phyloP scores from a whole-genome alignment of 768 basidiomycete species.

The Lactifluus echinatus region DNA sequence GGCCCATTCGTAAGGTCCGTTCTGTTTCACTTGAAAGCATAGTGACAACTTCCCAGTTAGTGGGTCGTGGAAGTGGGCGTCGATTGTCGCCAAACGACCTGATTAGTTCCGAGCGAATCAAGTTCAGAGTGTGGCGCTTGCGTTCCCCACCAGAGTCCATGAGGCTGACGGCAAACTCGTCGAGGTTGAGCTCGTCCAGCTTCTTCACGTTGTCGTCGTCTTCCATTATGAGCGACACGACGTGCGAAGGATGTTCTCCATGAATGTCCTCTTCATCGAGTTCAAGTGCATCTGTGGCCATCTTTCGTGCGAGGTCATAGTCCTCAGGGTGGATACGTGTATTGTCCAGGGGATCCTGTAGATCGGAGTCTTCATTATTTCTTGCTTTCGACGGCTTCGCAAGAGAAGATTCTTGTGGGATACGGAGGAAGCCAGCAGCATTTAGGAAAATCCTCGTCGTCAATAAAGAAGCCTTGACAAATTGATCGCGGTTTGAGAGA shows the following conservation, averaged over 20 bases:
- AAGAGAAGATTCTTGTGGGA: conserved; percentile 58
- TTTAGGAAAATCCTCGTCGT: conserved; percentile 89
- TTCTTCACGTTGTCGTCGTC: conserved; percentile 73
- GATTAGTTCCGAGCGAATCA: conserved; percentile 81
- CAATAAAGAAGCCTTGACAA: conserved; percentile 71
- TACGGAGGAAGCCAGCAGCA: conserved; percentile 84
- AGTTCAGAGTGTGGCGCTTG: conserved; percentile 83
- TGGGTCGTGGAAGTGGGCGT: conserved; percentile 50
- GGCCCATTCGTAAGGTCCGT: conserved; percentile 64
- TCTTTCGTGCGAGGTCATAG: conserved; percentile 95
- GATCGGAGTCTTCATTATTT: conserved; percentile 53
- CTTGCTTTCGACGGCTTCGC: conserved; percentile 51
- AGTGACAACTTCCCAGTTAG: conserved; percentile 75
- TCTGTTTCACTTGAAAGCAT: conserved; percentile 94
- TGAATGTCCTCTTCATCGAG: conserved; percentile 96
- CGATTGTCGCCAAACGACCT: conserved; percentile 75
- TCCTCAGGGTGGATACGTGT: conserved; percentile 97
- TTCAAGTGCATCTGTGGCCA: conserved; percentile 96
- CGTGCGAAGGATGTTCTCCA: conserved; percentile 85
- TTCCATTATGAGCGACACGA: conserved; percentile 78
- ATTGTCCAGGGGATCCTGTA: conserved; percentile 84
- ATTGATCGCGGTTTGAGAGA: conserved; percentile 78
- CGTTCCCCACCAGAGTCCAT: conserved; percentile 73
- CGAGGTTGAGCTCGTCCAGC: conserved; percentile 83
- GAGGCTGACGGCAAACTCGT: conserved; percentile 92